phyloP scores from a whole-genome alignment of 2,329 filamentous ascomycete genomes.

The Colletotrichum viniferum region DNA sequence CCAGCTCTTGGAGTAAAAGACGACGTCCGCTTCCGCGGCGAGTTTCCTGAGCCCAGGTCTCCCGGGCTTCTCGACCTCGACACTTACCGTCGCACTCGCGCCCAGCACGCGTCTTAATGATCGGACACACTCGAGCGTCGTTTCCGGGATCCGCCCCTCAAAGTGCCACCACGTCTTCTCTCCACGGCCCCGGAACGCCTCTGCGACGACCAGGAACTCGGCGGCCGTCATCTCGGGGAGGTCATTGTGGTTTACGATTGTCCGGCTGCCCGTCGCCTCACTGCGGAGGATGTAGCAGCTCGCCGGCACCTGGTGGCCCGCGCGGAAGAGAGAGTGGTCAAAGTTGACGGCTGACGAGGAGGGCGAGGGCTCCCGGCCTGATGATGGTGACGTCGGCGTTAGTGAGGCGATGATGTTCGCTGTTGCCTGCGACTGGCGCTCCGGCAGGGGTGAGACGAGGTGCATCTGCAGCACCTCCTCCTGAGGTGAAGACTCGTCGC shows the following conservation, averaged over 20 bases:
- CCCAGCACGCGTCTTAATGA: constrained; percentile 47
- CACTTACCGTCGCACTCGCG: constrained; percentile 53
- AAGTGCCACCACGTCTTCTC: constrained; percentile 68
- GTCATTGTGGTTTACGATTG: constrained; percentile 72
- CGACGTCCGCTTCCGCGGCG: constrained; percentile 67
- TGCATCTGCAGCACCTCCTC: constrained; percentile 35
- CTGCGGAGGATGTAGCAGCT: constrained; percentile 74
- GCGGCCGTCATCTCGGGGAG: constrained; percentile 69
- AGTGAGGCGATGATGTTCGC: constrained; percentile 60
- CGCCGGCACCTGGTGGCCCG: constrained; percentile 58
- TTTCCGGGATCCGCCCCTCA: constrained; percentile 68
- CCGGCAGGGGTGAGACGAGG: constrained; percentile 60
- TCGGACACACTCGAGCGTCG: constrained; percentile 62
- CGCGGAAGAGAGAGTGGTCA: constrained; percentile 63
- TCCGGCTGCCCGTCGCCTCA: constrained; percentile 62
- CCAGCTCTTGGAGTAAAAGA: constrained; percentile 78
- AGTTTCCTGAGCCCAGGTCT: constrained; percentile 63
- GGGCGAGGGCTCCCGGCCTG: constrained; percentile 15
- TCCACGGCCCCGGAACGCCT: constrained; percentile 36
- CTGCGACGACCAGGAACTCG: constrained; percentile 59
- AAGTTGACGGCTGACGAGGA: constrained; percentile 49
- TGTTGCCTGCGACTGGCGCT: constrained; percentile 52
- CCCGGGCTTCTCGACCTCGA: constrained; percentile 75
- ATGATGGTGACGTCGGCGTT: constrained; percentile 27
- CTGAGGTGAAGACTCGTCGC: background rate